Evolutionary conservation across 2,329 filamentous ascomycete genomes (phyloP), one percentile per base, ranked within the genome.

Genomic region (Neoscytalidium dimidiatum): DNA sequence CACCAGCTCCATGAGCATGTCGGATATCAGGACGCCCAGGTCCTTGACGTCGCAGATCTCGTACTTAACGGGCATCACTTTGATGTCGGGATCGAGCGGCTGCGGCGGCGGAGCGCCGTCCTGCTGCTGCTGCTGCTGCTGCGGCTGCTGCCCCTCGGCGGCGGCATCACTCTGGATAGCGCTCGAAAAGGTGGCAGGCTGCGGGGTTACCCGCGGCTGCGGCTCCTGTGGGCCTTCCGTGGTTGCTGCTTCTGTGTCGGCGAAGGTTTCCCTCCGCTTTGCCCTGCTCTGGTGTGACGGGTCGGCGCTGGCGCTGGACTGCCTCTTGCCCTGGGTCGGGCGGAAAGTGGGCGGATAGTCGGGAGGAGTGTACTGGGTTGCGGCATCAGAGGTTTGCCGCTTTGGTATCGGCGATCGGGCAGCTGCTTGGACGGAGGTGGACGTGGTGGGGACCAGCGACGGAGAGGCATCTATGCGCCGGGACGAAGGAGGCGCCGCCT

Each of bases 1-100:
- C 70, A 99, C 96, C 53, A 99, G 83, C 79, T 99, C 95, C 78
- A 94, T 90, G 53, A 99, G 85, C 95, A 99, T 98, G 73, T 96
- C 92, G 51, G 94, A 89, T 69, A 99, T 95, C 67, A 99, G 82
- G 46, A 94, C 84, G 29, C 97, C 95, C 74, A 99, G 86, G 75
- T 97, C 94, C 72, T 93, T 91, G 8, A 92, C 87, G 43, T 90
- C 84, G 75, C 92, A 96, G 11, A 88, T 81, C 77, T 97, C 92
- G 77, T 99, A 99, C 71, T 85, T 84, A 66, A 85, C 78, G 0
- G 95, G 91, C 74, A 95, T 84, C 65, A 84, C 70, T 72, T 87
- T 88, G 2, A 77, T 78, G 3, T 81, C 79, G 14, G 80, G 78
- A 64, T 73, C 71, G 26, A 35, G 48, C 35, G 31, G 60, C 21